Conservation (phyloP, 2,329 filamentous ascomycete species). For the Ceratocystis papillata region DNA sequence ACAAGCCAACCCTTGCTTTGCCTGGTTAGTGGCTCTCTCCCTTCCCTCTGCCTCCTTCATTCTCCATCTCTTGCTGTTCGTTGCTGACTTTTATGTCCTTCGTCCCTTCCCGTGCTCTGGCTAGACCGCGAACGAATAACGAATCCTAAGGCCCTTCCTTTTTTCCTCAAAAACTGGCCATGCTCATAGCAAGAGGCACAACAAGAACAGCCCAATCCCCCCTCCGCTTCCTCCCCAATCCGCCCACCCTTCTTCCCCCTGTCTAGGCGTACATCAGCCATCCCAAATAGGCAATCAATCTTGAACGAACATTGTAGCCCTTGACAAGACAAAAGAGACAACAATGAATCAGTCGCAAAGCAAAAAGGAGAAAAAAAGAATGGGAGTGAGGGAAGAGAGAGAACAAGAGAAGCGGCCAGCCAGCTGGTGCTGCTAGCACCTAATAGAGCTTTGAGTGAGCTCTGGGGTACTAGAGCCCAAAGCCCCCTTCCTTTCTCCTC, state of each 20-base stretch:
- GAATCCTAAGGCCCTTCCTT: not conserved
- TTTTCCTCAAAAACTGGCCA: not conserved
- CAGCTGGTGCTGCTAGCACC: not conserved
- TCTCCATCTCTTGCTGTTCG: not conserved
- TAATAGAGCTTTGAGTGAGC: no score
- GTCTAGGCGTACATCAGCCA: not conserved
- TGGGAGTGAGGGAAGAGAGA: not conserved
- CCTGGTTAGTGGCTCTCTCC: not conserved
- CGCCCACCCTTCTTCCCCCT: not conserved
- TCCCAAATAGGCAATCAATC: constrained; percentile 20
- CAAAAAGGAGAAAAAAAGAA: not conserved
- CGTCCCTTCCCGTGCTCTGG: not conserved
- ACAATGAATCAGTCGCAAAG: not conserved
- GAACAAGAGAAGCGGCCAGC: not conserved
- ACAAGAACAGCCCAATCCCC: not conserved
- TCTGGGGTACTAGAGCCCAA: not conserved
- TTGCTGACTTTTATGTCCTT: not conserved
- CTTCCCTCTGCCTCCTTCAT: not conserved
- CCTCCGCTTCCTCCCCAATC: not conserved
- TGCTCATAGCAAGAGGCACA: not conserved
- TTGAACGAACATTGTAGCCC: constrained; percentile 14
- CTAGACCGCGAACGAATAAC: not conserved
- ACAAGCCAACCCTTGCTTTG: not conserved
- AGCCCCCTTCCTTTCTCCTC: not conserved
- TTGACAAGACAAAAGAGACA: constrained; percentile 12